Conservation (phyloP, 2,329 filamentous ascomycete species). For the Colletotrichum somersetense region DNA sequence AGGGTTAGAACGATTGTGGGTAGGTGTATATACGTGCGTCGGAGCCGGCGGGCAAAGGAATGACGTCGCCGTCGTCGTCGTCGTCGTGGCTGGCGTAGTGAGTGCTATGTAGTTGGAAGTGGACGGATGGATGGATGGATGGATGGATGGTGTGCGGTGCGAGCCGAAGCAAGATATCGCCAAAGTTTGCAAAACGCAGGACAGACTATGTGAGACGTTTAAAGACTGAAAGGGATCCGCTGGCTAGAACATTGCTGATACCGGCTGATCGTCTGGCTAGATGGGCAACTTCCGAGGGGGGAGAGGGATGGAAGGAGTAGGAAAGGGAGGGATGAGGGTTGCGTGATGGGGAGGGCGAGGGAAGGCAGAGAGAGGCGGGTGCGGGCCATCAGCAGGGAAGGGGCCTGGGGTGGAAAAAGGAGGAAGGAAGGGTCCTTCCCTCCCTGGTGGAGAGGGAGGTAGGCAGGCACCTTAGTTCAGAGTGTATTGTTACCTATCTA, state of each 20-base stretch:
- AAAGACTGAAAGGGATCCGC: conserved; percentile 11
- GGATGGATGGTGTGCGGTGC: conserved; percentile 12
- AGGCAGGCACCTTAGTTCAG: background rate
- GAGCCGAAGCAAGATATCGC: conserved; percentile 32
- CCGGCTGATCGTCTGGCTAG: conserved; percentile 21
- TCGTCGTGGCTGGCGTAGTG: conserved; percentile 21
- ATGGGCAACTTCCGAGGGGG: conserved; percentile 19
- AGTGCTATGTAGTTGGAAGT: background rate
- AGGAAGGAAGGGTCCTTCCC: conserved; percentile 36
- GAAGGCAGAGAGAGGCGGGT: conserved; percentile 20
- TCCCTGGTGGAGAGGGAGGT: conserved; percentile 17
- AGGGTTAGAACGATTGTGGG: background rate
- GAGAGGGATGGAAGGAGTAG: conserved; percentile 38
- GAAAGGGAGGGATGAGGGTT: conserved; percentile 38
- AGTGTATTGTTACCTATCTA: conserved; percentile 2
- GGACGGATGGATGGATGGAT: background rate
- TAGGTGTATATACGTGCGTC: background rate
- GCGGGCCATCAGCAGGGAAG: conserved; percentile 28
- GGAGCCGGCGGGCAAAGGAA: conserved; percentile 6
- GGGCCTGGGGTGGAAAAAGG: conserved; percentile 33
- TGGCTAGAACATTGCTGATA: conserved; percentile 39
- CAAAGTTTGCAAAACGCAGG: conserved; percentile 25
- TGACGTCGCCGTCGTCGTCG: conserved; percentile 8
- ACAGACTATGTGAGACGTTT: conserved; percentile 17
- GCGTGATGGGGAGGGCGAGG: conserved; percentile 33